These are phyloP conservation scores for Epichloe sp. DNA, from an alignment of 2,329 filamentous ascomycete genomes.

Conservation along the genomic window DNA sequence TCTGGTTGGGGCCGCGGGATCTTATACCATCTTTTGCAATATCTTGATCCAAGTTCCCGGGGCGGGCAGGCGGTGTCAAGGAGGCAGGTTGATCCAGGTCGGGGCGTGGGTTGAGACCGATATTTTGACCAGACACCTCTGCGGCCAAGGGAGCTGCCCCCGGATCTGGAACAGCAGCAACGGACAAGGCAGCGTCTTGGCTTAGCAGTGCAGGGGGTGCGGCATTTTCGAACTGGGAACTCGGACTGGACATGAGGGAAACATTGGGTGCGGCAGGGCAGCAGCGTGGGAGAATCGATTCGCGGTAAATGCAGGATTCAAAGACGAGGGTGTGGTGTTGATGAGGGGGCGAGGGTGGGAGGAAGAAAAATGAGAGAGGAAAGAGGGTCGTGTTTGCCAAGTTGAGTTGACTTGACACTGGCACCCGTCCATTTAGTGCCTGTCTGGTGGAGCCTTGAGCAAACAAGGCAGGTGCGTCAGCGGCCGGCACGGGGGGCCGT, in stretches of 20 bases:
- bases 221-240: constrained; percentile 40
- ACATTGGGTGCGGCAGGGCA: constrained; percentile 34
- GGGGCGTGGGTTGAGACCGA: constrained; percentile 1
- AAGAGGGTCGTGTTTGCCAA: constrained; percentile 2
- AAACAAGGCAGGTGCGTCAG: not conserved
- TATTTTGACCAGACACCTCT: constrained; percentile 9
- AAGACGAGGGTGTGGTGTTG: constrained; percentile 9
- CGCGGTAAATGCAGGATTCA: constrained; percentile 10
- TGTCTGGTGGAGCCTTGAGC: not conserved
- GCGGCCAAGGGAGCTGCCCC: not conserved
- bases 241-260: constrained; percentile 44
- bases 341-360: constrained; percentile 6
- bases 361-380: constrained; percentile 6
- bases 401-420: not conserved
- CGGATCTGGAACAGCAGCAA: constrained; percentile 4
- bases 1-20: constrained; percentile 28
- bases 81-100: constrained; percentile 1
- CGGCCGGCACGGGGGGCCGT: not conserved
- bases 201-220: constrained; percentile 34
- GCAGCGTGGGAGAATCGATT: constrained; percentile 12
- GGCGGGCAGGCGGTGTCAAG: not conserved
- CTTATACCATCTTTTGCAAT: constrained; percentile 27
- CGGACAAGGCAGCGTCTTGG: constrained; percentile 7
- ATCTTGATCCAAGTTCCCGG: constrained; percentile 2
- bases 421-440: not conserved